phyloP scores from a whole-genome alignment of 768 basidiomycete genomes.

The Tricholoma hemisulphureum region DNA sequence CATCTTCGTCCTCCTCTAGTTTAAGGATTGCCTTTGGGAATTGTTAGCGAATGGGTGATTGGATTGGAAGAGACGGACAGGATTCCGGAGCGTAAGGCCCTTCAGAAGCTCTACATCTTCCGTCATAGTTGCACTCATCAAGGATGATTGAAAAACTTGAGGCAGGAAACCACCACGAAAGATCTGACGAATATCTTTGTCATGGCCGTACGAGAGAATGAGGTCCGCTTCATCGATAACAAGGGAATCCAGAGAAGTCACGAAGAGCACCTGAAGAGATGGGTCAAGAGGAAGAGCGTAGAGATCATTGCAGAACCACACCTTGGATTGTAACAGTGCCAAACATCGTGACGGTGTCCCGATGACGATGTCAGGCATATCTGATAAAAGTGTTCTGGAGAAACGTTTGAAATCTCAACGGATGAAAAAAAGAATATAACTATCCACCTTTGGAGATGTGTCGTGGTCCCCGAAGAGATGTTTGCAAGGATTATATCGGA shows the following conservation, averaged over 20 bases:
- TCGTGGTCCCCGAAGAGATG: conserved; percentile 66
- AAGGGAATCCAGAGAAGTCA: conserved; percentile 73
- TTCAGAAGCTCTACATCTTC: conserved; percentile 93
- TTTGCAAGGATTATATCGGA: conserved; percentile 71
- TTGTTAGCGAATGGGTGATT: background rate
- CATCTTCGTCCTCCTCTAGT: conserved; percentile 85
- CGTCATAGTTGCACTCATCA: conserved; percentile 98
- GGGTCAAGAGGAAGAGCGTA: background rate
- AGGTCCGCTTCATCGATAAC: conserved; percentile 98
- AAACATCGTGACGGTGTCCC: conserved; percentile 76
- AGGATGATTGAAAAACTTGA: conserved; percentile 83
- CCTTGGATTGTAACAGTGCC: conserved; percentile 68
- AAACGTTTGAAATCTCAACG: background rate
- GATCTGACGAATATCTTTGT: conserved; percentile 77
- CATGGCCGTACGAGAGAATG: conserved; percentile 94
- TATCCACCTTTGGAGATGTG: conserved; percentile 59
- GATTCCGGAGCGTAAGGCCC: conserved; percentile 81
- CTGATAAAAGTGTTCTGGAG: conserved; percentile 37
- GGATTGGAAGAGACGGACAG: conserved; percentile 51
- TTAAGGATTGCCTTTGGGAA: conserved; percentile 70
- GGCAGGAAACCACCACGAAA: conserved; percentile 71
- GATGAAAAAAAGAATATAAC: background rate
- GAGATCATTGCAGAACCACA: conserved; percentile 23
- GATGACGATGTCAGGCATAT: conserved; percentile 77
- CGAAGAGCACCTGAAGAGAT: conserved; percentile 52